Base-by-base conservation (phyloP, 1,284 basidiomycete genomes). In the Leccinum angustisporum region DNA sequence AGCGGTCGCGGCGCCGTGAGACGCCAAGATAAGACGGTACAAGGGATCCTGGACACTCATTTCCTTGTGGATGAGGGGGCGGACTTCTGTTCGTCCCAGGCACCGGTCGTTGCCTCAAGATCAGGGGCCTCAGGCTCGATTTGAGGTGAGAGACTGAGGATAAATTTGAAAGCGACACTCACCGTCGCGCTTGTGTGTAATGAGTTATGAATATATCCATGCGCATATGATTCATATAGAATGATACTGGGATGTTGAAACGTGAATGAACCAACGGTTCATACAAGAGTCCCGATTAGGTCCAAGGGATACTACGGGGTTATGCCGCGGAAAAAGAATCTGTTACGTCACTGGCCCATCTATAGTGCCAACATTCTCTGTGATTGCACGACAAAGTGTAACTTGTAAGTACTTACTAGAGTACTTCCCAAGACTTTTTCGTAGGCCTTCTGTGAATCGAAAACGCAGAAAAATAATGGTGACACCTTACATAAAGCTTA, bases 161-260 rank as follows among this genome's bases (percentile, higher is more conserved):
- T 25, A 33, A 30, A 11, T 38, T 10, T 50, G 25, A 33, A 31
- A 11, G 4, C 25, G 5, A 34, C 18, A 70, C 80, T 59, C 63
- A 86, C 89, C 83, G 66, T 86, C 70, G 70, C 82, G 83, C 74
- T 87, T 90, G 74, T 91, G 89, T 89, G 91, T 91, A 67, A 68
- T 56, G 61, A 34, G 16, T 38, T 27, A 59, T 61, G 56, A 60
- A 59, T 31, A 52, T 43, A 43, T 18, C 40, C 40, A 43, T 43
- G n/a, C n/a, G 10, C 40, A 43, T 43, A 43, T 16, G 38, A 16
- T 40, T 40, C 5, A 16, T 40, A 40, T 16, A 40, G 34, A 13
- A 36, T 36, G 14, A 36, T 14, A 36, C 3, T 36, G 14, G 34
- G 34, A 36, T 36, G 34, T 36, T 43, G 40, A 43, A 43, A 43